phyloP scores from a whole-genome alignment of 768 basidiomycete genomes.

The Exidia glandulosa region DNA sequence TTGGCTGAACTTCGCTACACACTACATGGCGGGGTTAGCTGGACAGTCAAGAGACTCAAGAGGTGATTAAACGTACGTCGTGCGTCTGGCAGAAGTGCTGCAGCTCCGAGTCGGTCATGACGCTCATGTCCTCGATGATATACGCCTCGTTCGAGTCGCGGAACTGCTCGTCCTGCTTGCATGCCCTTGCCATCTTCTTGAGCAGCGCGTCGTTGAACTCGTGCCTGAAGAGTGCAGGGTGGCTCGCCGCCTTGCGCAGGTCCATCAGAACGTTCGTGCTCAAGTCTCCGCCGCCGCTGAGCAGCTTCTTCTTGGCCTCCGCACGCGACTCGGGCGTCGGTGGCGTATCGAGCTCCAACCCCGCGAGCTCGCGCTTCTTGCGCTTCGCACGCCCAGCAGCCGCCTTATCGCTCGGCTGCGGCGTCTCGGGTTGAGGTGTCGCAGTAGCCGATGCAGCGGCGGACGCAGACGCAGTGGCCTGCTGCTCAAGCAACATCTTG shows the following conservation, averaged over 20 bases:
- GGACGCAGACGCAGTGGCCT: slow-evolving; percentile 13
- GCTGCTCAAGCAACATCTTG: slow-evolving; percentile 55
- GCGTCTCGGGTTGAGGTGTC: slow-evolving; percentile 13
- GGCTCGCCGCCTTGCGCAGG: slow-evolving; percentile 88
- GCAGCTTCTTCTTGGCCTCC: slow-evolving; percentile 51
- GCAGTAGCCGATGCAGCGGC: slow-evolving; percentile 15
- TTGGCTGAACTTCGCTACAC: slow-evolving; percentile 50
- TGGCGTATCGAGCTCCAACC: not conserved
- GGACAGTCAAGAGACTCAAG: not conserved
- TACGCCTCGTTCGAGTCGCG: slow-evolving; percentile 39
- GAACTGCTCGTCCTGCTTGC: slow-evolving; percentile 89
- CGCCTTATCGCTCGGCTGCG: slow-evolving; percentile 9
- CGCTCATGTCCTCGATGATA: slow-evolving; percentile 94
- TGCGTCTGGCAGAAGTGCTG: slow-evolving; percentile 78
- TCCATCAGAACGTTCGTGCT: slow-evolving; percentile 95
- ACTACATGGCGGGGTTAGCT: slow-evolving; percentile 47
- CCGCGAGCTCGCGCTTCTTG: slow-evolving; percentile 8
- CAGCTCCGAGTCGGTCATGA: slow-evolving; percentile 96
- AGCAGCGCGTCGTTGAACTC: slow-evolving; percentile 70
- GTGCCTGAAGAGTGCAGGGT: slow-evolving; percentile 91
- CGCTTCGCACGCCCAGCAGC: slow-evolving; percentile 21
- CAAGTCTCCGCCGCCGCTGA: slow-evolving; percentile 44
- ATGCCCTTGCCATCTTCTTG: slow-evolving; percentile 61
- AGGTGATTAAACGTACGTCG: slow-evolving; percentile 46
- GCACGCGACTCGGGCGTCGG: slow-evolving; percentile 29